A percentile compares a stretch with the other conserved stretches of the same genome.
Conservation (phyloP, 208 protist species). For the Acanthamoeba royreba region DNA sequence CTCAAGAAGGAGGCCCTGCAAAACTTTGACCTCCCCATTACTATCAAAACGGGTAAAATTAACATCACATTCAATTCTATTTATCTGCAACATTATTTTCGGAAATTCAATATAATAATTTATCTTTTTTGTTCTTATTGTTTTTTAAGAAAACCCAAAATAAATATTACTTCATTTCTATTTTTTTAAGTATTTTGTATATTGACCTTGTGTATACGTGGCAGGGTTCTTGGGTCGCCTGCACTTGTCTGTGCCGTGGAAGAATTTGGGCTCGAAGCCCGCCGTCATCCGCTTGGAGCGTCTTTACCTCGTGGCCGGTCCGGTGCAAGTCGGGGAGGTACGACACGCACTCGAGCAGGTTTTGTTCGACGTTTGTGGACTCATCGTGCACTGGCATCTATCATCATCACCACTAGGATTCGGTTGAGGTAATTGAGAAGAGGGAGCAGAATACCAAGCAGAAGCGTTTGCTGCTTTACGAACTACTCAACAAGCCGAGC, state of each 20-base stretch:
- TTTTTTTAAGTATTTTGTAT: not conserved
- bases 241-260: constrained; percentile 30
- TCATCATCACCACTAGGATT: too few species aligned
- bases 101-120: not conserved
- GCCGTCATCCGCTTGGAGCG: constrained; percentile 15
- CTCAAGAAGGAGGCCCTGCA: constrained; percentile 34
- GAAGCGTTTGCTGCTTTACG: not conserved
- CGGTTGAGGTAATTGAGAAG: not conserved
- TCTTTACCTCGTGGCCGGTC: constrained; percentile 15
- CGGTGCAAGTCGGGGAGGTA: not conserved
- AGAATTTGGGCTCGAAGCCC: constrained; percentile 11
- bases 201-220: not conserved
- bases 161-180: too few species aligned
- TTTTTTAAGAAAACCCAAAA: not conserved
- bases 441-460: constrained; percentile 19
- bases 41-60: not conserved
- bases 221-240: not conserved
- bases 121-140: not conserved
- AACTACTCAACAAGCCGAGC: constrained; percentile 8
- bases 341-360: too few species aligned
- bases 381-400: too few species aligned
- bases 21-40: constrained; percentile 9
- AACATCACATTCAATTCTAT: too few species aligned
- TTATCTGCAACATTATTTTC: too few species aligned
- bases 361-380: not conserved